phyloP scores from a whole-genome alignment of 2,329 filamentous ascomycete genomes.

The Apiospora kogelbergensis region DNA sequence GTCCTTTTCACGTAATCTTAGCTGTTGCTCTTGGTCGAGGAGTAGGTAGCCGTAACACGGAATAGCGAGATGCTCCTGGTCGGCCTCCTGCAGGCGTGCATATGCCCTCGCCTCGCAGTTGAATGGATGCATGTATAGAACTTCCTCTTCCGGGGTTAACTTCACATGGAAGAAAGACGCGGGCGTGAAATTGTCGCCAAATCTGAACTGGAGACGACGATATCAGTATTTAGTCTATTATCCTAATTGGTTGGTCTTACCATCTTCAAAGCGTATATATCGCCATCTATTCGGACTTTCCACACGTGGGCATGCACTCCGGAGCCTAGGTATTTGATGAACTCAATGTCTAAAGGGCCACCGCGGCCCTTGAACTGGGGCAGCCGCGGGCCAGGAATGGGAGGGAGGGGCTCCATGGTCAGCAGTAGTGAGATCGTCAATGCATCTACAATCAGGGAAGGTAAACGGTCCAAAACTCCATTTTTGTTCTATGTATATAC shows the following conservation, averaged over 20 bases:
- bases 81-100: slow-evolving; percentile 6
- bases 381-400: slow-evolving; percentile 12
- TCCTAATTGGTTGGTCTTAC: background rate
- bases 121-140: slow-evolving; percentile 10
- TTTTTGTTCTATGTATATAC: background rate
- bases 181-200: background rate
- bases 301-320: slow-evolving; percentile 12
- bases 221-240: background rate
- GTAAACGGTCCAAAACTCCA: too few relatives aligned
- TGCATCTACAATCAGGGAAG: background rate
- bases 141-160: background rate
- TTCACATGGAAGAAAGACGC: background rate
- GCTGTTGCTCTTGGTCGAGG: background rate
- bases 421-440: background rate
- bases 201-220: background rate
- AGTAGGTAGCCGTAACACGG: slow-evolving; percentile 9
- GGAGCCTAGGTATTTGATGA: background rate
- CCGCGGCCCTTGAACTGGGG: background rate
- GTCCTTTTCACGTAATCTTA: background rate
- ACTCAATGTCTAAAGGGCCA: background rate
- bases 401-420: background rate
- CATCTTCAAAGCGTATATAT: slow-evolving; percentile 14
- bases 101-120: slow-evolving; percentile 12
- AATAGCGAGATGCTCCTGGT: slow-evolving; percentile 5
- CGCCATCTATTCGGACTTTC: slow-evolving; percentile 12